Base-by-base conservation (phyloP, 768 basidiomycete species). In the Leccinum rimulosum region DNA sequence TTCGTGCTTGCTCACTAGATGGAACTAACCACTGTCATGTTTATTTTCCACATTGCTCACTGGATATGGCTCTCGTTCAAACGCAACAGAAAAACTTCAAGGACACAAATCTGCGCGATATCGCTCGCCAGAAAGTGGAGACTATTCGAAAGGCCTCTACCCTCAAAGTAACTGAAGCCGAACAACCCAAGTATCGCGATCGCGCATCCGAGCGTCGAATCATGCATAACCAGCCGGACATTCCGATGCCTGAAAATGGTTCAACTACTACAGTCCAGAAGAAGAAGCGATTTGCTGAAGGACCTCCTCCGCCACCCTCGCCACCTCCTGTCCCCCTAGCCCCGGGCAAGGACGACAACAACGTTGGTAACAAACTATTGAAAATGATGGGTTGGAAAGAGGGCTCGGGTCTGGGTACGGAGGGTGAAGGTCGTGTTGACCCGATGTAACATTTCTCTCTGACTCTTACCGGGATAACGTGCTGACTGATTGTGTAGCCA, bases 361-460 rank as follows among this genome's bases (percentile, higher is more conserved):
- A 98, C 65, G 83, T 93, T 11, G 97, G 97, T 6, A 95, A 95
- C 69, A 95, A 93, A 68, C 71, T 99, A 58, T 73, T 98, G 62
- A 93, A 93, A 73, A 95, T 96, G 85, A 98, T 98, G 95, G 97
- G 96, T 1, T 98, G 95, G 95, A 91, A 82, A 62, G 89, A 90
- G 66, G 95, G 95, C 6, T 86, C 83, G 15, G 95, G 96, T 1
- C 75, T 98, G 43, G 96, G 96, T 1, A 81, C 84, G 7, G 81
- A 81, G 50, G 90, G 90, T 4, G 90, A 92, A 54, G 95, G 95
- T 48, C 75, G 94, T 57, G 86, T 93, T 11, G 93, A 95, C 57
- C 95, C 95, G 12, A 86, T 98, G 86, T 89, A 73, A 52, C 79
- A 1, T 51, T 52, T 40, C 28, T 48, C 61, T 48, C 40, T 15